These are phyloP conservation scores for Pseudogymnoascus sp. DNA, from an alignment of 2,329 filamentous ascomycete genomes.

Conservation along the genomic window DNA sequence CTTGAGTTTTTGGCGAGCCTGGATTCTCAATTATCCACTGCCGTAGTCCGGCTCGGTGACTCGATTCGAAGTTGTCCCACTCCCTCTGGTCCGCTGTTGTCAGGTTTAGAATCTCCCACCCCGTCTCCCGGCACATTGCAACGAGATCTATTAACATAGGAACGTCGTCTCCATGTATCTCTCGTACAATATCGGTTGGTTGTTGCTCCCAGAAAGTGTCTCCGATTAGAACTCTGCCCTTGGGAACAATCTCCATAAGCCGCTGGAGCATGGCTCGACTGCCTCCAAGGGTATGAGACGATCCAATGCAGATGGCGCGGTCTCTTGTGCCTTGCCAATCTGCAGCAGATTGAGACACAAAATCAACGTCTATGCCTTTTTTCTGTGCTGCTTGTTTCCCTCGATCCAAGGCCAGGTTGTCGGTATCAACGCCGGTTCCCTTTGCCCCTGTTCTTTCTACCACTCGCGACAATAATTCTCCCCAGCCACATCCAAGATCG, in stretches of 20 bases:
- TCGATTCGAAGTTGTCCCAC: constrained; percentile 6
- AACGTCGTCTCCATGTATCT: not conserved
- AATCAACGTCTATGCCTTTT: not conserved
- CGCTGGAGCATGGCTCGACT: constrained; percentile 2
- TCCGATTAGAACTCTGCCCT: not conserved
- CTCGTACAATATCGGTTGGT: not conserved
- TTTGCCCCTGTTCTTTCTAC: not conserved
- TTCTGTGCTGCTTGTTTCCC: not conserved
- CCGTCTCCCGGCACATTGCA: not conserved
- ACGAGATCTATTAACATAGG: not conserved
- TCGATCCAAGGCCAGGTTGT: not conserved
- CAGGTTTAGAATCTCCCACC: not conserved
- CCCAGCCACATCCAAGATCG: not conserved
- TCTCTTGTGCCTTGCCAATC: not conserved
- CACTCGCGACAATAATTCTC: not conserved
- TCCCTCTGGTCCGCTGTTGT: constrained; percentile 2
- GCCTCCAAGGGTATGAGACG: not conserved
- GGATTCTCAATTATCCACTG: constrained; percentile 4
- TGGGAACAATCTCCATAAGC: not conserved
- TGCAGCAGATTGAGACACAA: not conserved
- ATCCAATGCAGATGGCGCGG: not conserved
- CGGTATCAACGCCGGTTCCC: not conserved
- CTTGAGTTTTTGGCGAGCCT: not conserved
- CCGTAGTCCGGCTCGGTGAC: not conserved
- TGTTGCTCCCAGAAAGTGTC: constrained; percentile 2